phyloP scores from a whole-genome alignment of 495 filamentous ascomycete genomes.

The Copromyces sp. region DNA sequence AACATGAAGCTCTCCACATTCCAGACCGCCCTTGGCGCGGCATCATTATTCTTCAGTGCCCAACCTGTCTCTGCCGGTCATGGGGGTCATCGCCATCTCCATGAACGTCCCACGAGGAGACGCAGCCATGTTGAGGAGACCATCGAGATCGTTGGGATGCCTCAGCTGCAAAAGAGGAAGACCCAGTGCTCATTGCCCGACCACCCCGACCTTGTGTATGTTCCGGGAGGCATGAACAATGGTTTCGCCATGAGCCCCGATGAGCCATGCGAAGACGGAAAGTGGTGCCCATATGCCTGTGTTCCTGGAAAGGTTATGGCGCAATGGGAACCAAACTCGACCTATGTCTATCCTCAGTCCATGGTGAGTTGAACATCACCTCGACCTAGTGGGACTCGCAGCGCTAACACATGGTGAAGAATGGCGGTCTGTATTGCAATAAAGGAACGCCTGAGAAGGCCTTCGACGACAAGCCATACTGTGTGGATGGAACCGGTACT shows the following conservation, averaged over 20 bases:
- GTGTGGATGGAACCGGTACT: constrained; percentile 57
- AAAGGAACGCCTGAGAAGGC: constrained; percentile 60
- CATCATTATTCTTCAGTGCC: constrained; percentile 31
- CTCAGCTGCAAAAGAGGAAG: constrained; percentile 29
- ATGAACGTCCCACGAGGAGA: constrained; percentile 22
- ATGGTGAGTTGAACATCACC: constrained; percentile 47
- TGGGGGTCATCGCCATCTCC: constrained; percentile 25
- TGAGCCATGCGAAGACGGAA: constrained; percentile 56
- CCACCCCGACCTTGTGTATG: constrained; percentile 55
- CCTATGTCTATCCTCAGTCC: constrained; percentile 58
- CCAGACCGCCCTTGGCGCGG: constrained; percentile 39
- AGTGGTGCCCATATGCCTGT: constrained; percentile 73
- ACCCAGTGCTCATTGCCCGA: constrained; percentile 53
- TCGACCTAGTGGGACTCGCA: background rate
- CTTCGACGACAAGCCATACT: constrained; percentile 59
- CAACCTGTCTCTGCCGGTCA: constrained; percentile 21
- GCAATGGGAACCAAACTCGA: constrained; percentile 67
- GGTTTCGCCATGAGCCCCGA: constrained; percentile 81
- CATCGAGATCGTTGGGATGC: constrained; percentile 11
- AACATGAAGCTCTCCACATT: constrained; percentile 41
- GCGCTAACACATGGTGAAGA: constrained; percentile 38
- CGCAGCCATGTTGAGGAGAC: constrained; percentile 19
- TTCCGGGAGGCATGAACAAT: constrained; percentile 55
- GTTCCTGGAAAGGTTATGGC: constrained; percentile 64
- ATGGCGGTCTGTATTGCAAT: constrained; percentile 70